Conservation (phyloP, 2,329 filamentous ascomycete species). For the Cercospora sesami region DNA sequence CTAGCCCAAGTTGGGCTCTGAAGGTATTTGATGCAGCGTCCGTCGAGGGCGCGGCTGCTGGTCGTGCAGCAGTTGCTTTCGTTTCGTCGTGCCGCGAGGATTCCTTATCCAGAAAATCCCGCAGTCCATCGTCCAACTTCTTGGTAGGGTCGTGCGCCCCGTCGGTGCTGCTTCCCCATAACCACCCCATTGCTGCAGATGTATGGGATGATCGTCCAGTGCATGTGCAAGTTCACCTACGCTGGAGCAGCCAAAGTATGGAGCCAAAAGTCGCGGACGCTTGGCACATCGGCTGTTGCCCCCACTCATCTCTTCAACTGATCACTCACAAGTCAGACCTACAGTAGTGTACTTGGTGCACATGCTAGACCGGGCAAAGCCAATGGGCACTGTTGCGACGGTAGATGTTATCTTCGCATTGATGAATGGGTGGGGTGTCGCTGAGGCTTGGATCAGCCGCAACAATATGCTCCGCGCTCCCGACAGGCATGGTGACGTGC, state of each 20-base stretch:
- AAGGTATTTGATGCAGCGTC: conserved; percentile 36
- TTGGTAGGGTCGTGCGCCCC: conserved; percentile 64
- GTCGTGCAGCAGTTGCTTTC: conserved; percentile 14
- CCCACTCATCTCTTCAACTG: background rate
- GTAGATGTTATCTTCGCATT: background rate
- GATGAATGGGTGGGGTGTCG: background rate
- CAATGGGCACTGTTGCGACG: background rate
- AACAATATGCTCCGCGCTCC: background rate
- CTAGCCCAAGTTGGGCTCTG: conserved; percentile 36
- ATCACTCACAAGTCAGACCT: background rate
- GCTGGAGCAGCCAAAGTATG: background rate
- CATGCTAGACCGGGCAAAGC: background rate
- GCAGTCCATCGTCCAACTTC: conserved; percentile 78
- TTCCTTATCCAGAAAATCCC: conserved; percentile 81
- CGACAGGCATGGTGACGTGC: background rate
- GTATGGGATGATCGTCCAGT: background rate
- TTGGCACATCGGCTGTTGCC: background rate
- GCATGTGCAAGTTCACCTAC: background rate
- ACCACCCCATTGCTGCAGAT: conserved; percentile 58
- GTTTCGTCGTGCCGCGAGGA: conserved; percentile 63
- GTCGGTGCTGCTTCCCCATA: conserved; percentile 51
- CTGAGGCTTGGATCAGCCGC: background rate
- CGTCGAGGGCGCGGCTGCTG: conserved; percentile 28
- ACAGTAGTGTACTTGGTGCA: background rate
- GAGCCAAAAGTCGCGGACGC: conserved; percentile 4